Evolutionary conservation across 2,329 filamentous ascomycete genomes (phyloP).

Genomic region (Cryphonectria carpinicola): DNA sequence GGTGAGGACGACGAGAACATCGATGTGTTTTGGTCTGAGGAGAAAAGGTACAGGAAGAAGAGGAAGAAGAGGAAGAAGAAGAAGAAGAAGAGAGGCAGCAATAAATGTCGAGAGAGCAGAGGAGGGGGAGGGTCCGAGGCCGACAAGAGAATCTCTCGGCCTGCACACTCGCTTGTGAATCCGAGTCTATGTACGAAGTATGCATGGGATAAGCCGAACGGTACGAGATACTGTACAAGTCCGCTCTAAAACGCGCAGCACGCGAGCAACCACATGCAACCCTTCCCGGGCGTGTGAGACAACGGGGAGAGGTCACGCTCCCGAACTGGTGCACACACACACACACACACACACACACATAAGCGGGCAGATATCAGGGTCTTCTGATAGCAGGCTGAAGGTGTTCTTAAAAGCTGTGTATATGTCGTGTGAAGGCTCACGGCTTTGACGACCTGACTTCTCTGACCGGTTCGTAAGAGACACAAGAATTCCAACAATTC

Average conservation of each 20-base stretch:
- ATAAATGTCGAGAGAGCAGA: background rate
- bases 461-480: background rate
- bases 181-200: slow-evolving; percentile 7
- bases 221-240: background rate
- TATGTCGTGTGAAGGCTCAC: background rate
- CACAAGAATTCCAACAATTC: background rate
- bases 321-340: slow-evolving; percentile 8
- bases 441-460: background rate
- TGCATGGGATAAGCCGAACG: background rate
- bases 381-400: background rate
- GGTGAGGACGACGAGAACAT: slow-evolving; percentile 3
- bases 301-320: slow-evolving; percentile 23
- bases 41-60: background rate
- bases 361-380: slow-evolving; percentile 4
- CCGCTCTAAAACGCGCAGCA: slow-evolving; percentile 27
- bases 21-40: background rate
- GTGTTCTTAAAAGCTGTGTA: background rate
- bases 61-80: background rate
- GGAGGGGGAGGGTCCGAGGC: slow-evolving; percentile 3
- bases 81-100: background rate
- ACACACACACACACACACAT: background rate
- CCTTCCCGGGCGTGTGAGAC: slow-evolving; percentile 20
- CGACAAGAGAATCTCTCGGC: slow-evolving; percentile 13
- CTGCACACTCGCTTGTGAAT: slow-evolving; percentile 10
- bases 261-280: slow-evolving; percentile 22